Base-by-base conservation (phyloP, 371 early-diverging fungal species). In the Ordospora colligata region DNA sequence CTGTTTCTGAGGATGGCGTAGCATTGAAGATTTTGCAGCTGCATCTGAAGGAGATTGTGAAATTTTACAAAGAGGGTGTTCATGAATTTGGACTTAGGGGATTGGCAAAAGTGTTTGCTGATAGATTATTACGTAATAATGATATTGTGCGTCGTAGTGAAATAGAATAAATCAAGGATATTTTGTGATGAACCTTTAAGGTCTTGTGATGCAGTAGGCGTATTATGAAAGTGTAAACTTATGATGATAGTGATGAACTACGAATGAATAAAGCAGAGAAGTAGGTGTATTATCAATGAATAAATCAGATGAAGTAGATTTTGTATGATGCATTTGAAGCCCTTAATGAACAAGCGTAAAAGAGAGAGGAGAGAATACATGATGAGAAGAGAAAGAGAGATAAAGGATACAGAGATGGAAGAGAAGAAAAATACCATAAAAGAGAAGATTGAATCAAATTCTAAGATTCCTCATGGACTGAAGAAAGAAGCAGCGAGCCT, bases 11-110 rank as follows among this genome's bases (percentile, higher is more conserved):
- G 21, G 74, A 82, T 42, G 51, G 43, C 1, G 69, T 75, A 32
- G 70, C 76, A 11, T 66, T 70, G 45, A 82, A 82, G 40, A 79
- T 79, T 32, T 67, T 67, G 6, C 74, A 76, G 44, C 71, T 82
- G 1, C 82, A 82, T 69, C 32, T 82, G 17, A 79, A 70, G 25
- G 82, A 82, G 51, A 73, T 78, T 17, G 53, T 73, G 27, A 54
- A 46, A 10, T 58, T 54, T 27, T 71, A 71, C 45, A 43, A 46
- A 22, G 25, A 40, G 22, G 58, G 53, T 25, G 53, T 71, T 44
- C 53, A 54, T 19, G 12, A 14, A 44, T 74, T 53, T 69, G 52
- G 37, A 10, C 14, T 76, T 21, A 64, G 42, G 22, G 49, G 62
- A 21, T 19, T 76, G 14, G 58, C 37, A 49, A 77, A 67, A 67